A percentile compares a stretch with the other conserved stretches of the same genome.
These are phyloP conservation scores for Boechera divaricarpa DNA, from an alignment of 345 rosid genomes.

Conservation along the genomic window DNA sequence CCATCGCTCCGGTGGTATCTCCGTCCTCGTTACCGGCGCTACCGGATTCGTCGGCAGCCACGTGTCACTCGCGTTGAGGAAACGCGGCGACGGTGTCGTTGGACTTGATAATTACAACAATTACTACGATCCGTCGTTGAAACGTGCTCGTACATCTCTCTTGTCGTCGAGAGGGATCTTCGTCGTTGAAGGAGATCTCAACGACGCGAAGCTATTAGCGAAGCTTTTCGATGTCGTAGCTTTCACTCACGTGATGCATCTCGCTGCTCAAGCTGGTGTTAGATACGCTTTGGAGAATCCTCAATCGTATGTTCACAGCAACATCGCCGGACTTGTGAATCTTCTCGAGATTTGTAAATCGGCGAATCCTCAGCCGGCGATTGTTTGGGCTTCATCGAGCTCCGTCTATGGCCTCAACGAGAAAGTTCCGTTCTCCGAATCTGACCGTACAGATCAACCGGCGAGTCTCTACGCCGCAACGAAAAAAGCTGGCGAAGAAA, in stretches of 20 bases:
- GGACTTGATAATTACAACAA: conserved; percentile 78
- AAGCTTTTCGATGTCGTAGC: conserved; percentile 79
- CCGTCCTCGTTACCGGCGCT: conserved; percentile 83
- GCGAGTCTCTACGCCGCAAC: conserved; percentile 91
- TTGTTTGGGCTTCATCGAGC: conserved; percentile 89
- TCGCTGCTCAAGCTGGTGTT: conserved; percentile 93
- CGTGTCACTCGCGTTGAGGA: conserved; percentile 63
- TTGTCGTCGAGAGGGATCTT: conserved; percentile 54
- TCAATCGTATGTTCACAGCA: conserved; percentile 70
- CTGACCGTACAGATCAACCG: conserved; percentile 75
- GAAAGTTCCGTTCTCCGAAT: conserved; percentile 70
- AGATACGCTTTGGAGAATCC: conserved; percentile 84
- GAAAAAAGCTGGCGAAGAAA: conserved; percentile 84
- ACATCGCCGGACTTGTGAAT: conserved; percentile 73
- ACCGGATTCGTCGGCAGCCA: conserved; percentile 85
- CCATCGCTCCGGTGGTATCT: conserved; percentile 67
- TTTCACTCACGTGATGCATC: conserved; percentile 85
- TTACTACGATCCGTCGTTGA: conserved; percentile 79
- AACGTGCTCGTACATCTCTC: conserved; percentile 55
- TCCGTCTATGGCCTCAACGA: conserved; percentile 83
- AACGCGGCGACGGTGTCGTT: conserved; percentile 83
- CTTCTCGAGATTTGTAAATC: conserved; percentile 73
- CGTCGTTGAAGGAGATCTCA: conserved; percentile 71
- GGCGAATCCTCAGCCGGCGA: conserved; percentile 78
- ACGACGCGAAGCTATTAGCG: conserved; percentile 60